A percentile compares a stretch with the other conserved stretches of the same genome.
These are phyloP conservation scores for Monilinia fructigena DNA, from an alignment of 2,329 filamentous ascomycete genomes.

Conservation along the genomic window DNA sequence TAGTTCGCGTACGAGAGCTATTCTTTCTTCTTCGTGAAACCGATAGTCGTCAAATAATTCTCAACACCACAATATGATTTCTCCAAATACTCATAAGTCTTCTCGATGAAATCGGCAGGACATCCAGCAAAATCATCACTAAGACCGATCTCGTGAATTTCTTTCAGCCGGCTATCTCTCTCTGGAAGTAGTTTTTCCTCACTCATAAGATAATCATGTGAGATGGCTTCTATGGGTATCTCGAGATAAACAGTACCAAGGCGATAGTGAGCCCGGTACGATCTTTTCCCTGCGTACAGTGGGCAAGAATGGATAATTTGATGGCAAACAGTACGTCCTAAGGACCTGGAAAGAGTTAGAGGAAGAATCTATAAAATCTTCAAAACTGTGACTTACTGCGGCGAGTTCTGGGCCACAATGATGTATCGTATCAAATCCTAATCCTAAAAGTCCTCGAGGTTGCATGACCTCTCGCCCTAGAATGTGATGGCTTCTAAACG, in stretches of 20 bases:
- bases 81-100: conserved; percentile 57
- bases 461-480: conserved; percentile 70
- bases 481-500: conserved; percentile 67
- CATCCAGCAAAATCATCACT: conserved; percentile 71
- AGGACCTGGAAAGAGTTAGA: conserved; percentile 44
- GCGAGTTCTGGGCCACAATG: conserved; percentile 50
- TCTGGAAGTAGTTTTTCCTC: conserved; percentile 60
- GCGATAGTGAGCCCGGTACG: conserved; percentile 71
- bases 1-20: conserved; percentile 21
- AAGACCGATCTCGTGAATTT: conserved; percentile 70
- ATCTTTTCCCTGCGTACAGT: conserved; percentile 90
- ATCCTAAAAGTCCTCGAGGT: conserved; percentile 66
- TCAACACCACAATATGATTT: conserved; percentile 64
- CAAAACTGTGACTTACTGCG: neutral
- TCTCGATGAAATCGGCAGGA: conserved; percentile 60
- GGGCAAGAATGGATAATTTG: conserved; percentile 66
- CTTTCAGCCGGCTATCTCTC: conserved; percentile 60
- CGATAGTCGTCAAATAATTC: conserved; percentile 63
- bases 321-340: conserved; percentile 47
- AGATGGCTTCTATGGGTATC: conserved; percentile 58
- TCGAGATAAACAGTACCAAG: conserved; percentile 64
- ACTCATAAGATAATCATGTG: conserved; percentile 70
- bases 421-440: conserved; percentile 69
- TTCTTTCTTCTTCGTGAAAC: conserved; percentile 47
- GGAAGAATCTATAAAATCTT: neutral